Percentiles rank a stretch among this genome's conserved stretches.
Evolutionary conservation across 495 filamentous ascomycete species (phyloP).

Genomic region (Tirmania nivea): DNA sequence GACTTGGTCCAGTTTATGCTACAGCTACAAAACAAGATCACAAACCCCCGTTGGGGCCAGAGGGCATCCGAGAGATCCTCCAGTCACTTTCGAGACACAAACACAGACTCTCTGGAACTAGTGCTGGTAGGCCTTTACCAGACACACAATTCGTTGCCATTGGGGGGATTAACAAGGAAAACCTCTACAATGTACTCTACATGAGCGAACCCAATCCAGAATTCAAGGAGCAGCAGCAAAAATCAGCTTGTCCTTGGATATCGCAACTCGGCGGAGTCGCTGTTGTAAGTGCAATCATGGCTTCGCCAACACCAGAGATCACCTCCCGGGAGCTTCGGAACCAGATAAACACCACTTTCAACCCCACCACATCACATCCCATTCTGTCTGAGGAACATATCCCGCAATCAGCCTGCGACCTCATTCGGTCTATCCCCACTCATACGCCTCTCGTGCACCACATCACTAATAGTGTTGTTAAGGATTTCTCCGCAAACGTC

Average conservation of each 20-base stretch:
- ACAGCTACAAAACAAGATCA: conserved; percentile 38
- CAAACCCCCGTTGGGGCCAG: conserved; percentile 6
- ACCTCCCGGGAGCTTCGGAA: conserved; percentile 35
- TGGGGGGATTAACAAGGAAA: background rate
- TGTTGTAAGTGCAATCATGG: conserved; percentile 75
- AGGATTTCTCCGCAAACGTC: conserved; percentile 83
- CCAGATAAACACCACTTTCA: conserved; percentile 12
- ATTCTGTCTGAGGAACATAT: background rate
- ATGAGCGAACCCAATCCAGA: background rate
- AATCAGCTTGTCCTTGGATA: background rate
- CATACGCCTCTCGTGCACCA: conserved; percentile 69
- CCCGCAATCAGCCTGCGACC: background rate
- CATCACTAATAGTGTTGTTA: conserved; percentile 83
- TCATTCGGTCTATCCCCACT: conserved; percentile 26
- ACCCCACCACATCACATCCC: background rate
- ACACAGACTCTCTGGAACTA: background rate
- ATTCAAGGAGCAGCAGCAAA: no score
- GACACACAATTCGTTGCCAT: background rate
- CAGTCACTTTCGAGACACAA: background rate
- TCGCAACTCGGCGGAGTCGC: conserved; percentile 59
- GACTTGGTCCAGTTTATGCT: conserved; percentile 68
- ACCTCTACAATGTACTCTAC: background rate
- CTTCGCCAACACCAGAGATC: conserved; percentile 37
- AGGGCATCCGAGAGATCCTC: conserved; percentile 2
- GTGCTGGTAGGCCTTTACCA: background rate